Evolutionary conservation across 768 basidiomycete genomes (phyloP).

Genomic region (Russula virescens): DNA sequence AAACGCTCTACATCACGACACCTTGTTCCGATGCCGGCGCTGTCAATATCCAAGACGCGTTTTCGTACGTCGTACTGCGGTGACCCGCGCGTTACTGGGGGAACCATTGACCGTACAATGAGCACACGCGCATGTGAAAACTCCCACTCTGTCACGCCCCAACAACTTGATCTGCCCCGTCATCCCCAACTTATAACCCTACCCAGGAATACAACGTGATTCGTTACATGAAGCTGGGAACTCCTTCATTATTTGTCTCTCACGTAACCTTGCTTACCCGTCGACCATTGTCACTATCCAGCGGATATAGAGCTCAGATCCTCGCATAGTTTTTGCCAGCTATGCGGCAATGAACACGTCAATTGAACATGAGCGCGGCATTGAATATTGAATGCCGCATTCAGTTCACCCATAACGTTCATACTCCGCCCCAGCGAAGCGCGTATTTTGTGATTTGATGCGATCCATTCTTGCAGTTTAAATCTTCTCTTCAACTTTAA

Average conservation of each 20-base stretch:
- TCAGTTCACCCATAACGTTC: not conserved
- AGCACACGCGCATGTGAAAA: not conserved
- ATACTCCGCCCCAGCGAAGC: not conserved
- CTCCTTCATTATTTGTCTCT: not conserved
- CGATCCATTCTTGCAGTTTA: not conserved
- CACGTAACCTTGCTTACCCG: not conserved
- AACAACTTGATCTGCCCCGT: not conserved
- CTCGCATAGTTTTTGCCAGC: not conserved
- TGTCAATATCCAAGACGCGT: not conserved
- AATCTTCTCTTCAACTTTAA: not conserved
- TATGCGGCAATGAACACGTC: not conserved
- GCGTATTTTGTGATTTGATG: not conserved
- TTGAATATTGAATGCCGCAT: no score
- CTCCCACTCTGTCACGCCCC: not conserved
- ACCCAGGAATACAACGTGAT: no score
- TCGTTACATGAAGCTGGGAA: no score
- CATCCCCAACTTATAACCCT: no score
- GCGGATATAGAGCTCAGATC: not conserved
- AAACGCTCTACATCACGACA: not conserved
- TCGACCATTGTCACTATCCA: not conserved
- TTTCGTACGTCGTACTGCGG: not conserved
- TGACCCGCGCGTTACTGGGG: not conserved
- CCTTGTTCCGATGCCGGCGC: no score
- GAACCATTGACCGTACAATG: not conserved
- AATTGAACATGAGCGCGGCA: no score